Conservation (phyloP, 2,329 filamentous ascomycete genomes). For the Tolypocladium album region DNA sequence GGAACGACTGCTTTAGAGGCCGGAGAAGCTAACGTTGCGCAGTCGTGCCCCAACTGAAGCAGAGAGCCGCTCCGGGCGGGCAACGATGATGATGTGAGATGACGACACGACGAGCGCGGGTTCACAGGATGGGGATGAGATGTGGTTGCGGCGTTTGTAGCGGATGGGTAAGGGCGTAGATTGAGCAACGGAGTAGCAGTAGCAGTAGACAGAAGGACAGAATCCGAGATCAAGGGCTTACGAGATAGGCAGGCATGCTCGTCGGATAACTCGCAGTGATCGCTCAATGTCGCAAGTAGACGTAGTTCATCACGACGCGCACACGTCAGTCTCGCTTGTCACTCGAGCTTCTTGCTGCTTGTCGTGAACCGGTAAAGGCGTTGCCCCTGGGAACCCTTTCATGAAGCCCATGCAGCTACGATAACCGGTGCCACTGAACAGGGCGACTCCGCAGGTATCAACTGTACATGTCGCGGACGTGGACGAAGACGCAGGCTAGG, state of each 20-base stretch:
- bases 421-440: neutral
- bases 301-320: neutral
- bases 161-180: neutral
- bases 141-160: neutral
- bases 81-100: neutral
- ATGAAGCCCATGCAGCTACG: neutral
- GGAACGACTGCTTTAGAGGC: neutral
- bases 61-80: neutral
- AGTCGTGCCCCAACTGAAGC: conserved; percentile 22
- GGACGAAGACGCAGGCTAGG: neutral
- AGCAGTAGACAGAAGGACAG: neutral
- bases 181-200: neutral
- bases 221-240: neutral
- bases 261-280: neutral
- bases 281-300: neutral
- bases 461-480: neutral
- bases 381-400: neutral
- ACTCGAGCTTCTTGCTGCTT: neutral
- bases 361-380: neutral
- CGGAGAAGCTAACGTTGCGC: neutral
- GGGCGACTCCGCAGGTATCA: too few species aligned
- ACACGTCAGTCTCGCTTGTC: neutral
- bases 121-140: neutral
- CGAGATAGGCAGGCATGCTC: neutral
- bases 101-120: neutral